Evolutionary conservation across 2,329 filamentous ascomycete species (phyloP).

Genomic region (Colletotrichum trifolii): DNA sequence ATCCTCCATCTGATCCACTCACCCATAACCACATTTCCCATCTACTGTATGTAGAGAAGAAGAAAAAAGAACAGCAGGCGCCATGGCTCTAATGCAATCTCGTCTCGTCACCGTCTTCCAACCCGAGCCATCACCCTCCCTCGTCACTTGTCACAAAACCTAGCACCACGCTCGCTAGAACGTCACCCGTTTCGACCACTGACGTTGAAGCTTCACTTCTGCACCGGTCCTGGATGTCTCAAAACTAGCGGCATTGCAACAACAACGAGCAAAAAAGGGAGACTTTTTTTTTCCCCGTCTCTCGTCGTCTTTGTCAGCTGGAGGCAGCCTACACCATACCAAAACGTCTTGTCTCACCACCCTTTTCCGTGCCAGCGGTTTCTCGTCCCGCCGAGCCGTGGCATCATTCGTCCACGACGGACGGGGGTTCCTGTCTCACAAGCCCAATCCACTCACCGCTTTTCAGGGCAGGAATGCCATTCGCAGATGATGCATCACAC

Average conservation of each 20-base stretch:
- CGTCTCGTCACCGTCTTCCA: not conserved
- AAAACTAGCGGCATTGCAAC: conserved; percentile 6
- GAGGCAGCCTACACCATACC: not conserved
- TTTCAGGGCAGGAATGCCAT: too few species aligned
- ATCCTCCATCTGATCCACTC: not conserved
- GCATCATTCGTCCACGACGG: not conserved
- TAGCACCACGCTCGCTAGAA: not conserved
- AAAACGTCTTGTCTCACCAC: conserved; percentile 14
- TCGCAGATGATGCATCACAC: too few species aligned
- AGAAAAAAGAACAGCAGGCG: not conserved
- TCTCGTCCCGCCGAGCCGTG: conserved; percentile 31
- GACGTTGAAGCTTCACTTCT: conserved; percentile 26
- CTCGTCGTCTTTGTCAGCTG: conserved; percentile 8
- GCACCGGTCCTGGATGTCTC: conserved; percentile 24
- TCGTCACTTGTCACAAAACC: conserved; percentile 17
- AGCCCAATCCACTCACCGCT: too few species aligned
- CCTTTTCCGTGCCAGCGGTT: conserved; percentile 25
- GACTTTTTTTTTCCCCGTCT: not conserved
- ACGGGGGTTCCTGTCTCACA: too few species aligned
- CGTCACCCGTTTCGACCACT: conserved; percentile 1
- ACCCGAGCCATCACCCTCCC: not conserved
- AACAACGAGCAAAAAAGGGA: conserved; percentile 3
- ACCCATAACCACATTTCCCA: too few species aligned
- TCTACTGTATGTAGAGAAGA: not conserved
- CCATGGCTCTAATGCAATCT: too few species aligned